Base-by-base conservation (phyloP, 2,329 filamentous ascomycete species). In the Cadophora luteo-olivacea region DNA sequence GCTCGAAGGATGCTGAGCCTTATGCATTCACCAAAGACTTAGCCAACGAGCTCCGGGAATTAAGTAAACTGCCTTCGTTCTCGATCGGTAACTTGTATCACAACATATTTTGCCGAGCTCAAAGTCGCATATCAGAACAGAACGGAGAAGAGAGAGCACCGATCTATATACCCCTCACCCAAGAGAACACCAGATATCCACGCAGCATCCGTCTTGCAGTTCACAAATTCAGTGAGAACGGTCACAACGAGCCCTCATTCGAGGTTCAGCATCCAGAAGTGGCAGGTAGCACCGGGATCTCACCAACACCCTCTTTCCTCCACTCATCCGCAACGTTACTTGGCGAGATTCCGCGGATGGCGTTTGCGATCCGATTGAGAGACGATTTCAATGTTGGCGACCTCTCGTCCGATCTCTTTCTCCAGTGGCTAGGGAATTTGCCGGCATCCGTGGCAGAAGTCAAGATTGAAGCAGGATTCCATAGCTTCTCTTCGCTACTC, bases 401-500 rank as follows among this genome's bases (percentile, higher is more conserved):
- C 45, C 48, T 73, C 3, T 72, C 70, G 1, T 66, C 68, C 1
- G 65, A 73, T 64, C 61, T 71, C 16, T 72, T 75, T 52, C 65
- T 64, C n/a, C 67, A 74, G 22, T 72, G 71, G 70, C 38, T 75
- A 3, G 68, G 67, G 33, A 67, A 71, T 38, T 68, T 74, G 7
- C 72, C 73, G 11, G 55, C 68, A 25, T 62, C 70, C 6, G 64
- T 70, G 3, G 69, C 71, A 32, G 72, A 73, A 45, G 72, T 75
- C 16, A 75, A 72, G 14, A 70, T 74, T 38, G 73, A 74, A 68
- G 73, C 72, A 16, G 72, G 67, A 4, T 73, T 73, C 54, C 70
- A 72, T 22, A 73, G 70, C 48, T 69, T 68, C 36, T 70, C 73
- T 2, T 70, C 71, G 19, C 64, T 75, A 9, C 67, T 75, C 1